These are phyloP conservation scores for Ampelocalamus luodianensis DNA, from an alignment of 176 grass and related monocot species.

Conservation along the genomic window DNA sequence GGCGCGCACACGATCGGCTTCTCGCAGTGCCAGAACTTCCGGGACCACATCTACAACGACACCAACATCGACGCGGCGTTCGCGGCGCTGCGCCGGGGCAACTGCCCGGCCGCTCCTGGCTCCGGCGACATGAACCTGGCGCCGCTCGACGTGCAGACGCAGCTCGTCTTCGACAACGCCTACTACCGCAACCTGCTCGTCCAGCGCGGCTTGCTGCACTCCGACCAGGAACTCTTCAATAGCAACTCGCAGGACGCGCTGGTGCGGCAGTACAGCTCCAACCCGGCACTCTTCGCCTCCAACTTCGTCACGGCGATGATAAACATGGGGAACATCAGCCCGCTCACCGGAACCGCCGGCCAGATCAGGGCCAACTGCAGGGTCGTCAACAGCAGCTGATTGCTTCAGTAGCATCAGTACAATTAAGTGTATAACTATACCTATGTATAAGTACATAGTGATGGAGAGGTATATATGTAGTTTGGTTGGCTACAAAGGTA, in stretches of 20 bases:
- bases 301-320: constrained; percentile 68
- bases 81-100: constrained; percentile 36
- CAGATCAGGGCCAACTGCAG: background rate
- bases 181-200: constrained; percentile 67
- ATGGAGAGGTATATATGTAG: too few species aligned
- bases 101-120: constrained; percentile 32
- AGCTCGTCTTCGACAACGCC: constrained; percentile 58
- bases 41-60: constrained; percentile 67
- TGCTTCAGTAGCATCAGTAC: too few species aligned
- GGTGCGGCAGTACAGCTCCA: constrained; percentile 43
- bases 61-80: constrained; percentile 58
- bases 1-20: constrained; percentile 85
- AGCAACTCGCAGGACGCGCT: constrained; percentile 59
- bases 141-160: constrained; percentile 58
- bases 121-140: constrained; percentile 56
- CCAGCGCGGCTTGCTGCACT: constrained; percentile 68
- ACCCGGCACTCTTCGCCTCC: background rate
- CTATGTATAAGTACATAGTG: too few species aligned
- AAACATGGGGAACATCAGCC: constrained; percentile 47
- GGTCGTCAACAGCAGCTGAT: background rate
- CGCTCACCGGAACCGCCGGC: background rate
- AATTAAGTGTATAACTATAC: too few species aligned
- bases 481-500: too few species aligned
- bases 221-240: constrained; percentile 80
- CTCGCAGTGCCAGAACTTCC: constrained; percentile 68